Evolutionary conservation across 192 early-diverging fungal genomes (phyloP).

Genomic region (Podila verticillata): DNA sequence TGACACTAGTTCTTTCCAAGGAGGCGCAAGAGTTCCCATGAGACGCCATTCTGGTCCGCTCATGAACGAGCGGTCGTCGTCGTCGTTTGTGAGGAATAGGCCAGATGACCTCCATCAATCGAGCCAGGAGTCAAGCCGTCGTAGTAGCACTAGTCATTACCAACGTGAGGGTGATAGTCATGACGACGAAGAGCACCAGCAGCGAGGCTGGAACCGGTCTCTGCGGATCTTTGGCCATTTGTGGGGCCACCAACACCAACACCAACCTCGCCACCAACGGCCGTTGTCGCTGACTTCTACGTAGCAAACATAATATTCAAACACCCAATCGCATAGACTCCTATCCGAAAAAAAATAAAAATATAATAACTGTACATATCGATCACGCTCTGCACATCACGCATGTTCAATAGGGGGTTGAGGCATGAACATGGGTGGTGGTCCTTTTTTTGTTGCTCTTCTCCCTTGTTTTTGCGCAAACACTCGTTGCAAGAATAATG

Average conservation of each 20-base stretch:
- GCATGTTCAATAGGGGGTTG: not conserved
- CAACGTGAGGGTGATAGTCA: not conserved
- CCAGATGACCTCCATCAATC: no score
- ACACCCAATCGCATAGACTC: not conserved
- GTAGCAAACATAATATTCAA: not conserved
- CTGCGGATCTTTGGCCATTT: slow-evolving; percentile 17
- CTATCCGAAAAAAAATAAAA: no score
- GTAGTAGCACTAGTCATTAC: not conserved
- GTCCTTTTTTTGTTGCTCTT: no score
- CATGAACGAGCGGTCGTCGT: no score
- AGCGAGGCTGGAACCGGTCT: slow-evolving; percentile 26
- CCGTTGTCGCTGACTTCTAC: not conserved
- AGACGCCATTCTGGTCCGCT: no score
- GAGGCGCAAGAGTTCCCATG: no score
- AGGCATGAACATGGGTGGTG: not conserved
- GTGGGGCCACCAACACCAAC: slow-evolving; percentile 8
- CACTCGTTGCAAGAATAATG: no score
- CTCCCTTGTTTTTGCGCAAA: no score
- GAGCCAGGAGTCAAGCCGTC: no score
- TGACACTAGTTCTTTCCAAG: not conserved
- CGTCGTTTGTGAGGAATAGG: no score
- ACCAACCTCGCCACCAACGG: slow-evolving; percentile 11
- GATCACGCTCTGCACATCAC: not conserved
- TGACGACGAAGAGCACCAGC: not conserved
- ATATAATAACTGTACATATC: no score